A percentile compares a stretch with the other conserved stretches of the same genome.
Conservation (phyloP, 169 alveolate genomes). For the Eimeria falciformis region DNA sequence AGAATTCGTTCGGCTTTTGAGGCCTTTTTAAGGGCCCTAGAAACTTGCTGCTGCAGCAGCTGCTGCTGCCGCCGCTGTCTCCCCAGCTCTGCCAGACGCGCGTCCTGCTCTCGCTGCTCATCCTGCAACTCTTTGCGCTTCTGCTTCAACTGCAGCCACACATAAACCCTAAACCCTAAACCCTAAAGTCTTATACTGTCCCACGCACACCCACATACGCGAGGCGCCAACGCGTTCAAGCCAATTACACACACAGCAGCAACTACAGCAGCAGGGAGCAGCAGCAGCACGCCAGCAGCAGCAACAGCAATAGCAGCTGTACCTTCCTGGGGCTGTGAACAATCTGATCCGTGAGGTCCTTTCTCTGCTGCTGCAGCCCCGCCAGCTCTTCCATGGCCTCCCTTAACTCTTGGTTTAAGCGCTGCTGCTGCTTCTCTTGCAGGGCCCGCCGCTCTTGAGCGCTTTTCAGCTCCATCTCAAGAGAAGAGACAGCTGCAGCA, state of each 20-base stretch:
- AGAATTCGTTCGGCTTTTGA: not conserved
- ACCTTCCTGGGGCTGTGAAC: constrained; percentile 63
- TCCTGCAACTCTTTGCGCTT: not conserved
- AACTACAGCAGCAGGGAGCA: not conserved
- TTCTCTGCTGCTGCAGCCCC: constrained; percentile 56
- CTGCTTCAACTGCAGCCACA: not conserved
- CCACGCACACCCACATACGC: too few relatives aligned
- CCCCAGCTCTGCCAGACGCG: not conserved
- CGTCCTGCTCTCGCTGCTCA: constrained; percentile 4
- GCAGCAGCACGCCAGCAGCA: not conserved
- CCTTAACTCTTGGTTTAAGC: constrained; percentile 44
- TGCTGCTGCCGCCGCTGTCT: constrained; percentile 46
- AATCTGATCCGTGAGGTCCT: constrained; percentile 43
- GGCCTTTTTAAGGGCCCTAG: constrained; percentile 14
- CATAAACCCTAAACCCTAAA: too few relatives aligned
- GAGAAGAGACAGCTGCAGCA: constrained; percentile 20
- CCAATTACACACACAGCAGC: too few relatives aligned
- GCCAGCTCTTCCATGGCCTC: constrained; percentile 33
- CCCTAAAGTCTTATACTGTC: too few relatives aligned
- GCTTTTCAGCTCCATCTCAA: constrained; percentile 15
- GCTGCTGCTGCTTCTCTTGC: constrained; percentile 56
- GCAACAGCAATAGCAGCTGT: not conserved
- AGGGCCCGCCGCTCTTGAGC: constrained; percentile 26
- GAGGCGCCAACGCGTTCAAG: too few relatives aligned
- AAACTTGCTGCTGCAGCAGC: constrained; percentile 55